Evolutionary conservation across 1,284 basidiomycete genomes (phyloP), one percentile per base, ranked within the genome.

Genomic region (Anthracocystis panici-leucophaei): DNA sequence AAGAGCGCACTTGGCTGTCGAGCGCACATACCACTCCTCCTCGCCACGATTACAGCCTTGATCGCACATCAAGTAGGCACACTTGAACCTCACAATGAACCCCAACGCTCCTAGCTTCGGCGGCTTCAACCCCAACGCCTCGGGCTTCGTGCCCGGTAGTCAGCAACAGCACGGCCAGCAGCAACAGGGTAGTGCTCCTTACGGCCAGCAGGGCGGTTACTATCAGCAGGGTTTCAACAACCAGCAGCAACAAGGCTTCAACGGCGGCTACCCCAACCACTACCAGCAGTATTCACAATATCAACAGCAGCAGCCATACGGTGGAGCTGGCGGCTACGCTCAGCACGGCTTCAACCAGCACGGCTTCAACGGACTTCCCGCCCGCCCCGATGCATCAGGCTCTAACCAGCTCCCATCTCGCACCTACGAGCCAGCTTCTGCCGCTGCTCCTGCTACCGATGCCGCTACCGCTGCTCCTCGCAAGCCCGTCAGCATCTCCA

Each of bases 51-150:
- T 16, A 23, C 31, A 38, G 21, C n/a, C 29, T 38, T 9, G 31
- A n/a, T 38, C 6, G n/a, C 49, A 29, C 55, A 40, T 33, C 29
- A 14, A 46, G 20, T 29, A 38, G 45, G 23, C 31, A 25, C 33
- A 12, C 16, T n/a, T 18, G 2, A 6, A 29, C 23, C 7, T 29
- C 49, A 63, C 27, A 12, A 85, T 85, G 83, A 85, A 85, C 68
- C 83, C 83, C 25, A 85, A 85, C 81, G 83, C 83, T 59, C 75
- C 75, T 40, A 76, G 73, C 61, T 84, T 84, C 71, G 75, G 65
- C 64, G 74, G 66, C 57, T 84, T 84, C 75, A 84, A 84, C 72
- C 83, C 83, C 46, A 64, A 77, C 53, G 82, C 82, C 33, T 65
- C 64, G 38, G 82, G 82, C 67, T 85, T 85, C 54, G 75, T 79